Conservation (phyloP, 2,329 filamentous ascomycete genomes). For the Penicillium brasilianum region DNA sequence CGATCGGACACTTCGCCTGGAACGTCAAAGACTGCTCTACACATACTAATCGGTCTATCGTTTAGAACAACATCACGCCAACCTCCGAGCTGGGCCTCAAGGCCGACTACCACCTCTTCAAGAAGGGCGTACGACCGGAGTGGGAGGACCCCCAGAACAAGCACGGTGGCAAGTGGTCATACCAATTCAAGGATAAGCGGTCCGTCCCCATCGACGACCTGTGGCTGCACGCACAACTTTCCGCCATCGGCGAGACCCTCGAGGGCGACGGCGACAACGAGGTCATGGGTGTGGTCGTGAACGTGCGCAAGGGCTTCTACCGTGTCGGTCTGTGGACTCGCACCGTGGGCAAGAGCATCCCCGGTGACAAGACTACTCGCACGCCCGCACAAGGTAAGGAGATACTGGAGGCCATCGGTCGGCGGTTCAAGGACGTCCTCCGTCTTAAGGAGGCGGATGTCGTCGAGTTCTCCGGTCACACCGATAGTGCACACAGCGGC, state of each 20-base stretch:
- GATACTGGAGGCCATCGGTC: conserved; percentile 81
- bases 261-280: conserved; percentile 92
- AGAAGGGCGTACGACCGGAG: conserved; percentile 92
- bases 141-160: conserved; percentile 99
- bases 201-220: conserved; percentile 89
- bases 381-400: conserved; percentile 82
- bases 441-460: conserved; percentile 75
- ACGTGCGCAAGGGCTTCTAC: conserved; percentile 98
- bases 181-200: conserved; percentile 96
- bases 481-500: conserved; percentile 87
- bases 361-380: conserved; percentile 75
- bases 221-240: conserved; percentile 96
- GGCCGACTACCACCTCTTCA: conserved; percentile 99
- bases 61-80: conserved; percentile 95
- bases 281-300: conserved; percentile 99
- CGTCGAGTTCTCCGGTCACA: conserved; percentile 96
- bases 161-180: conserved; percentile 98
- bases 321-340: conserved; percentile 97
- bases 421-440: conserved; percentile 89
- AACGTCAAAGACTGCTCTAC: background rate
- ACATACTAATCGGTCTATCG: conserved; percentile 21
- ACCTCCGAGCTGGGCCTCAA: conserved; percentile 95
- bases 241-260: conserved; percentile 95
- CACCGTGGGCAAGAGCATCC: conserved; percentile 84
- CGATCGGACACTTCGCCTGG: background rate